phyloP scores from a whole-genome alignment of 768 basidiomycete species.

The Termitomyces sp. region DNA sequence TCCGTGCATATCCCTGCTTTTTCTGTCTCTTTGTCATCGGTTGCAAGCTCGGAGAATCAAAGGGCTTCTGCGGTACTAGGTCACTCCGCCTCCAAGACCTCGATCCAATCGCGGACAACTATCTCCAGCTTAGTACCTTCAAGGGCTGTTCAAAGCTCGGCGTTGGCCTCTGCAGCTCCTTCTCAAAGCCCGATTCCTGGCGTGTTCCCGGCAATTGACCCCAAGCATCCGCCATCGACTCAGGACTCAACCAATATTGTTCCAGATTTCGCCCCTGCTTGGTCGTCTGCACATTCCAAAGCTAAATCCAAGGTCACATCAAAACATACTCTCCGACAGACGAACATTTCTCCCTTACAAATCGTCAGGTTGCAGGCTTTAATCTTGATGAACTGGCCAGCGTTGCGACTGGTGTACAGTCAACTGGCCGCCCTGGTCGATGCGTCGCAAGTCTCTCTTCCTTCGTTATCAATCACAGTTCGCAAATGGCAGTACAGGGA shows the following conservation, averaged over 20 bases:
- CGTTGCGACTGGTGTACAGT: slow-evolving; percentile 41
- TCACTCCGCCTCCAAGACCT: not conserved
- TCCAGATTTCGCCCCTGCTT: slow-evolving; percentile 23
- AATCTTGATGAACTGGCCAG: slow-evolving; percentile 43
- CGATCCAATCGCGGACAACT: not conserved
- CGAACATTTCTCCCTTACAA: not conserved
- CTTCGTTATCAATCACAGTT: not conserved
- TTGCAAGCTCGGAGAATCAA: not conserved
- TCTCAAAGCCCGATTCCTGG: slow-evolving; percentile 37
- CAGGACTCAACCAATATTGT: slow-evolving; percentile 12
- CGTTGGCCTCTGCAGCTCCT: slow-evolving; percentile 36
- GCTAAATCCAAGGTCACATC: slow-evolving; percentile 31
- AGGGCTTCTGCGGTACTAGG: not conserved
- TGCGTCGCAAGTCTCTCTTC: slow-evolving; percentile 32
- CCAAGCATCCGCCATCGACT: slow-evolving; percentile 37
- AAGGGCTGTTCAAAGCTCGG: slow-evolving; percentile 10
- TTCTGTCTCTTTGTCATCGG: not conserved
- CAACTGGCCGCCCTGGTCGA: slow-evolving; percentile 28
- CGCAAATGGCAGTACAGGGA: slow-evolving; percentile 13
- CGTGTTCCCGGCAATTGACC: slow-evolving; percentile 38
- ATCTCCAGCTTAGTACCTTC: not conserved
- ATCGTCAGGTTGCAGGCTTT: slow-evolving; percentile 24
- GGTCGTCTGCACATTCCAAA: slow-evolving; percentile 38
- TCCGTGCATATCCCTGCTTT: not conserved
- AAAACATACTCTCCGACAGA: no score